A percentile compares a stretch with the other conserved stretches of the same genome.
Evolutionary conservation across 2,329 filamentous ascomycete species (phyloP).

Genomic region (Apiospora sp.): DNA sequence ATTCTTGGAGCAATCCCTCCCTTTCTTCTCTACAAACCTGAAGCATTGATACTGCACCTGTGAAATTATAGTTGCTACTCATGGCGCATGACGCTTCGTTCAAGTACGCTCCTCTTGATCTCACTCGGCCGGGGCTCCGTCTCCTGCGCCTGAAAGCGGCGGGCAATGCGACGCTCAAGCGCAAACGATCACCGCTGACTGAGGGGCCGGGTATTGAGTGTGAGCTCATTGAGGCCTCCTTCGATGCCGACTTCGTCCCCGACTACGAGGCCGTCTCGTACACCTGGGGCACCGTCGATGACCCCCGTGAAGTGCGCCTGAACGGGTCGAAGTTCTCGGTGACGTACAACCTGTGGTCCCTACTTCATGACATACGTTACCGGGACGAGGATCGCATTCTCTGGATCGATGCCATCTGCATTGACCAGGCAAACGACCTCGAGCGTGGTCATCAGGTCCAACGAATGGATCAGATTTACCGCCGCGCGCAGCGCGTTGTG

Average conservation of each 20-base stretch:
- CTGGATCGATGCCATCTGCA: constrained; percentile 26
- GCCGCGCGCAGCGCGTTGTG: constrained; percentile 29
- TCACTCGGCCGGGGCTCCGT: not conserved
- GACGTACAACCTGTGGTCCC: not conserved
- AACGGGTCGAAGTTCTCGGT: not conserved
- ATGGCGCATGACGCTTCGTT: not conserved
- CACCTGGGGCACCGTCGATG: not conserved
- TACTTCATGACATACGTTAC: constrained; percentile 9
- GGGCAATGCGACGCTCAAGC: not conserved
- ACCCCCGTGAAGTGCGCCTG: not conserved
- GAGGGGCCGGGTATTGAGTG: not conserved
- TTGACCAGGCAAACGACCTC: constrained; percentile 27
- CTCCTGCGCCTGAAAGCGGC: not conserved
- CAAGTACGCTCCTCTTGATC: not conserved
- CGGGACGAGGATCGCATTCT: not conserved
- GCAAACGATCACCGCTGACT: not conserved
- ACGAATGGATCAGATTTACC: constrained; percentile 31
- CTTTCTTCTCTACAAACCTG: not conserved
- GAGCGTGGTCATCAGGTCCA: constrained; percentile 33
- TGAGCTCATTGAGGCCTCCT: not conserved
- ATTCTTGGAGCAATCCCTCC: not conserved
- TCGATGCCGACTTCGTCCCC: not conserved
- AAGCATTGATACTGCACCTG: not conserved
- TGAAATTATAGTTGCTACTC: too few relatives aligned
- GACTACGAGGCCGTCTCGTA: constrained; percentile 20